These are phyloP conservation scores for Eucalyptus polyanthemos DNA, from an alignment of 345 rosid species.

Conservation along the genomic window DNA sequence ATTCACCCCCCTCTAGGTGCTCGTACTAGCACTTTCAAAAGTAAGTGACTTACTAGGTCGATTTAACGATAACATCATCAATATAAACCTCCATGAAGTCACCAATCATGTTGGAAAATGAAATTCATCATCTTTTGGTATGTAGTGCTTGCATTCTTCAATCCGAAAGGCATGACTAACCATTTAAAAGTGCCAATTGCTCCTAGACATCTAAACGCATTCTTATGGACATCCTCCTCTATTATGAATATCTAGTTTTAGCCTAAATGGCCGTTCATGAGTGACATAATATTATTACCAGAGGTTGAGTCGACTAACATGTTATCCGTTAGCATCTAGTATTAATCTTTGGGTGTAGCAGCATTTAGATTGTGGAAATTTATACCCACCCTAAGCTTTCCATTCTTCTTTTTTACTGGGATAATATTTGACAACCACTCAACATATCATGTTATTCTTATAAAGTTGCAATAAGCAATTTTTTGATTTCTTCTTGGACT, in stretches of 20 bases:
- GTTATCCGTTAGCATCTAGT: background rate
- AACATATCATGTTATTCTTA: background rate
- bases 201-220: background rate
- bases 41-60: background rate
- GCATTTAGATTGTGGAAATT: background rate
- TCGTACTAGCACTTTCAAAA: no score
- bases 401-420: background rate
- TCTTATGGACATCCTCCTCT: background rate
- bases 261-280: background rate
- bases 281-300: background rate
- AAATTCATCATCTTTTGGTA: background rate
- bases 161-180: background rate
- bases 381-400: background rate
- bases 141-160: background rate
- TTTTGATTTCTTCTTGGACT: background rate
- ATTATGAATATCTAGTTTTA: background rate
- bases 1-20: no score
- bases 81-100: background rate
- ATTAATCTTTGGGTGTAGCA: background rate
- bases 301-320: background rate
- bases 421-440: background rate
- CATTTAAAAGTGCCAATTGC: background rate
- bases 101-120: background rate
- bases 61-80: background rate
- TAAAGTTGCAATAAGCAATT: background rate